Evolutionary conservation across 192 early-diverging fungal genomes (phyloP), one percentile per base, ranked within the genome.

Genomic region (Spizellomyces sp.): DNA sequence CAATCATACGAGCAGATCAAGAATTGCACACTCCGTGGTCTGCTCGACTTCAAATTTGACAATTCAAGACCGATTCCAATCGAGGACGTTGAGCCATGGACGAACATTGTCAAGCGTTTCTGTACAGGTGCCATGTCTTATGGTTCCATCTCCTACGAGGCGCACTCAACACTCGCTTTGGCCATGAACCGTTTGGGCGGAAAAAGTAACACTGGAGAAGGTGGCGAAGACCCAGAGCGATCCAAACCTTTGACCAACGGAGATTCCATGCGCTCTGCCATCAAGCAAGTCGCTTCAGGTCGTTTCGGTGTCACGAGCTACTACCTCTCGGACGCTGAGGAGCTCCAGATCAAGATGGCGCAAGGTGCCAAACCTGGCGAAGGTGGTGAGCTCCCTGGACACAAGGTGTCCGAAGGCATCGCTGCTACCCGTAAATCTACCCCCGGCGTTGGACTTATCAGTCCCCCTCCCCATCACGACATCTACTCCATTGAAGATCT

Each of bases 321-420:
- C 77, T 99, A 99, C 75, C 87, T 98, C 45, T 87, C 94, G 3
- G 94, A 99, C 76, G 88, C 95, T 4, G 94, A 99, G 68, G 95
- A 99, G 83, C 86, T 99, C 21, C 97, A 99, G 76, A 99, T 99
- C 88, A 99, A 99, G 87, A 93, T 99, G 90, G 97, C 97, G 6
- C 97, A 99, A 80, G 97, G 97, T 64, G 97, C 97, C 56, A 99
- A 98, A 83, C 94, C 97, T 15, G 97, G 97, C 58, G 95, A 99
- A 83, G 95, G 97, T 70, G 97, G 96, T 81, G 90, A 94, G 82
- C 76, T 91, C 55, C 89, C 87, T 70, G 86, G 86, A 15, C 78
- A 88, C 80, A 87, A 87, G 71, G 85, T 87, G 45, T 61, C 69
- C 50, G 79, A 76, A 42, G 76, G 78, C 66, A 84, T 87, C 68